These are phyloP conservation scores for Aspergillus fijiensis DNA, from an alignment of 2,329 filamentous ascomycete genomes.

Conservation along the genomic window DNA sequence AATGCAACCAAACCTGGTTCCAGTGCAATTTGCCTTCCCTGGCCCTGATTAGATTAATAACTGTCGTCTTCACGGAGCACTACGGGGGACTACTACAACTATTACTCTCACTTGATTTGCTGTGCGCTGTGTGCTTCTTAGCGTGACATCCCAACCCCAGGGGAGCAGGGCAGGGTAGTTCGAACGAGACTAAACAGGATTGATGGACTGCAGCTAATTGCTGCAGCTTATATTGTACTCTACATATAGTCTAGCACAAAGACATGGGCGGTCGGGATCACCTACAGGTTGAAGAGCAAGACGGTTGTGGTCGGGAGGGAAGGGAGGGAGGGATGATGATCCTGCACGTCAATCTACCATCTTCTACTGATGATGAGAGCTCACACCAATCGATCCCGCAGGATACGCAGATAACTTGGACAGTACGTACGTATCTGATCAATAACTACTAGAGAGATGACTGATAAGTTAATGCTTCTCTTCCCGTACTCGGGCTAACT, in stretches of 20 bases:
- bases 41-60: neutral
- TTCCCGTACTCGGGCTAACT: neutral
- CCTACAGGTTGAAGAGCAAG: slow-evolving; percentile 16
- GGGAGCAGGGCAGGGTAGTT: neutral
- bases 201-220: neutral
- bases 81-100: too few relatives aligned
- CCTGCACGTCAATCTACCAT: slow-evolving; percentile 16
- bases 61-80: too few relatives aligned
- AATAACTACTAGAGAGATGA: too few relatives aligned
- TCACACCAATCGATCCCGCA: slow-evolving; percentile 14
- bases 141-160: neutral
- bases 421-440: neutral
- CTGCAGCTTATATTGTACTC: neutral
- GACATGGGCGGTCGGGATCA: slow-evolving; percentile 8
- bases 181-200: neutral
- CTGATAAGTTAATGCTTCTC: too few relatives aligned
- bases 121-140: neutral
- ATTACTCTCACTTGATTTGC: too few relatives aligned
- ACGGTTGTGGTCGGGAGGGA: slow-evolving; percentile 12
- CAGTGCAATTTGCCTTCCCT: neutral
- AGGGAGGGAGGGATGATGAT: slow-evolving; percentile 8
- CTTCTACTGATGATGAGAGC: slow-evolving; percentile 1
- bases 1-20: neutral
- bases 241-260: too few relatives aligned
- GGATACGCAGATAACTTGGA: neutral